Base-by-base conservation (phyloP, 1,284 basidiomycete genomes). In the Ganoderma sinense region DNA sequence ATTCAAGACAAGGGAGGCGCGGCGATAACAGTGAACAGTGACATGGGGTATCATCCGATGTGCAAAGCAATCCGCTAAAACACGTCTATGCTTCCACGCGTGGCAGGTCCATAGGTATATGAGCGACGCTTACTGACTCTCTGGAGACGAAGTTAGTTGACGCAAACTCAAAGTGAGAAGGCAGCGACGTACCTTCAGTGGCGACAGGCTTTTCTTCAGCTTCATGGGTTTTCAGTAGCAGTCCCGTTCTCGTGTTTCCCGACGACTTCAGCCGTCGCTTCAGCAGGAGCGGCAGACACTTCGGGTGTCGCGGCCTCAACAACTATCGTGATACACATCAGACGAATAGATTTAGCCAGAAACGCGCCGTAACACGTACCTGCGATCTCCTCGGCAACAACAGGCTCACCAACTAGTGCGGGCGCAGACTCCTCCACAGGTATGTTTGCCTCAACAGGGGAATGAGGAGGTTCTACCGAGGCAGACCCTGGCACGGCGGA, bases 11-110 rank as follows among this genome's bases (percentile, higher is more conserved):
- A 62, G 11, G 23, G 23, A 23, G 23, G 26, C 48, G 23, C 23
- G 48, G 23, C 23, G 23, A 26, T 26, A 26, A 58, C 53, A 60
- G 36, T 61, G 59, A 51, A 41, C 39, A 61, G 39, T 61, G 59
- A 61, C 59, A 56, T 45, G 58, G 69, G 72, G 72, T 73, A 73
- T 73, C 70, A 71, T 73, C 70, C 72, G 70, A 66, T 62, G 62
- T 33, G 55, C 61, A 67, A 68, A 68, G 55, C 64, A 59, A 64
- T 64, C 67, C 66, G 62, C 51, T 56, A 20, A 56, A 36, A 60
- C 56, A 66, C 67, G 67, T 70, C 71, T 68, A 62, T 73, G 69
- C 71, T 41, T 59, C 51, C 68, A 66, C 65, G 41, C 58, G 59
- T 55, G 48, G 61, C 43, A 23, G 59, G 20, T 26, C 51, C 56